Evolutionary conservation across 2,329 filamentous ascomycete species (phyloP), one percentile per base, ranked within the genome.

Genomic region (Aureobasidium musti): DNA sequence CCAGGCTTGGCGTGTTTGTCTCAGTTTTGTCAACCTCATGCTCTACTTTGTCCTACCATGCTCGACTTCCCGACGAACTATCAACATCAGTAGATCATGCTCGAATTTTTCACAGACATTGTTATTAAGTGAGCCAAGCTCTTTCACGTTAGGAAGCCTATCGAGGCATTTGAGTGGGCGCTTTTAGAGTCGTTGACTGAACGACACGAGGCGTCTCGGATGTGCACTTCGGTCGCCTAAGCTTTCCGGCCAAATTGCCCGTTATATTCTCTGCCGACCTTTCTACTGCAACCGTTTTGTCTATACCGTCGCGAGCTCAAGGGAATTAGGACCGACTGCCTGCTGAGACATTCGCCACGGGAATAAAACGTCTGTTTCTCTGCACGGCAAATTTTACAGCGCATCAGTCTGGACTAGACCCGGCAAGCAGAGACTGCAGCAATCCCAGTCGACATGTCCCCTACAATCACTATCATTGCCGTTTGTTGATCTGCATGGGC

Each of bases 401-500:
- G 13, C 26, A 11, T 17, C 45, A 6, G 6, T 30, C n/a, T 17
- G n/a, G n/a, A n/a, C n/a, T 3, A 17, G 37, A 43, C 19, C 17
- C 6, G 21, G 35, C 21, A 41, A 56, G n/a, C 35, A 26, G 8
- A 54, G 52, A 5, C 52, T 21, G n/a, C 7, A 13, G n/a, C 8
- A 4, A n/a, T 37, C 1, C 8, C 11, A n/a, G n/a, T n/a, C n/a
- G n/a, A n/a, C n/a, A n/a, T 28, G 23, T 56, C 53, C 30, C 7
- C 35, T n/a, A 21, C 13, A 35, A 5, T 7, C 14, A n/a, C 35
- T 6, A 41, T 28, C 37, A 43, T 21, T 21, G 23, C 53, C 53
- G 53, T 57, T 57, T 43, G 37, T n/a, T 43, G 53, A 57, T 57
- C 37, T 30, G 53, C 53, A 30, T 21, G n/a, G 45, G 17, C 45